Evolutionary conservation across 192 early-diverging fungal species (phyloP).

Genomic region (Entomortierella lignicola): DNA sequence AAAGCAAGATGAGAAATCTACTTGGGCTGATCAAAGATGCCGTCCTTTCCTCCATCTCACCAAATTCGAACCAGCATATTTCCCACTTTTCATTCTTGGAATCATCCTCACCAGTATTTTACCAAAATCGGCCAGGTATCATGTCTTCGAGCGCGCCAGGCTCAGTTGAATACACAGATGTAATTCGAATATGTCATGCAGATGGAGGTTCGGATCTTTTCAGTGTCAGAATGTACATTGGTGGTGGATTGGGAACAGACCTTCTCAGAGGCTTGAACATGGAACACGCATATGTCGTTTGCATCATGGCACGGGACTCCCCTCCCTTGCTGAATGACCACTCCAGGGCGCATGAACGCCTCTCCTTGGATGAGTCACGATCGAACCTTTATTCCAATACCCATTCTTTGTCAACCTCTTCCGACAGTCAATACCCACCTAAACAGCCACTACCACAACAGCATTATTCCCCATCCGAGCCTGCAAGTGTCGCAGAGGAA

Average conservation of each 20-base stretch:
- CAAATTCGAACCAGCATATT: constrained; percentile 20
- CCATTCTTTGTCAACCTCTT: not conserved
- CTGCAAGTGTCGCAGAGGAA: not conserved
- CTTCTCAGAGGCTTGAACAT: constrained; percentile 54
- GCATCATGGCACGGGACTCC: constrained; percentile 49
- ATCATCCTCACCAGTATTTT: constrained; percentile 43
- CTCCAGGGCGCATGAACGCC: constrained; percentile 12
- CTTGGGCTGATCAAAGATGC: constrained; percentile 56
- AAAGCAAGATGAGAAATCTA: constrained; percentile 51
- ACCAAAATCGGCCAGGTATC: constrained; percentile 47
- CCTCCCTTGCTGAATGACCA: constrained; percentile 14
- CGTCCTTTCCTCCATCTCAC: constrained; percentile 25
- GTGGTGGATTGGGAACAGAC: constrained; percentile 69
- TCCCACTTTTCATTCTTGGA: constrained; percentile 31
- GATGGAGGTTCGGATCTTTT: constrained; percentile 60
- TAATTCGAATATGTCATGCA: constrained; percentile 57
- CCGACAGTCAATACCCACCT: constrained; percentile 3
- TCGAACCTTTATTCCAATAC: constrained; percentile 5
- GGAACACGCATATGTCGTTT: constrained; percentile 65
- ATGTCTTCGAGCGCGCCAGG: constrained; percentile 55
- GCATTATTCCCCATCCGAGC: constrained; percentile 1
- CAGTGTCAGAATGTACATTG: constrained; percentile 63
- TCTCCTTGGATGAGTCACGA: constrained; percentile 26
- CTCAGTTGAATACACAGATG: constrained; percentile 60
- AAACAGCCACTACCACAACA: constrained; percentile 5